phyloP scores from a whole-genome alignment of 768 basidiomycete species.

The Daedaleopsis sinensis region DNA sequence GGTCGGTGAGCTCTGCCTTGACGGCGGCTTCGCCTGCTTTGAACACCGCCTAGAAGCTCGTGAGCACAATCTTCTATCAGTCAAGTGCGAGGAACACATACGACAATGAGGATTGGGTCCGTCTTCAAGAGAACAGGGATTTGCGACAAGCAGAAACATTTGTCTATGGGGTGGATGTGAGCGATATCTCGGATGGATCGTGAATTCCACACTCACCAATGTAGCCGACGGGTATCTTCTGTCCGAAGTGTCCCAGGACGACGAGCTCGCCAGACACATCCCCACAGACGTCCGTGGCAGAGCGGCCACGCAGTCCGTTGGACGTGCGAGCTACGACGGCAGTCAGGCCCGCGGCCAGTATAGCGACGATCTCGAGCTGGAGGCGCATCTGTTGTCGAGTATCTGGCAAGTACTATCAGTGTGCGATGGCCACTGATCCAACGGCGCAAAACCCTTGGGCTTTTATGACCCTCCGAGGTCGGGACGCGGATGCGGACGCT shows the following conservation, averaged over 20 bases:
- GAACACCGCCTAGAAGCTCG: background rate
- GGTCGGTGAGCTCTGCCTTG: slow-evolving; percentile 33
- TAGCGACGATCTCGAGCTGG: background rate
- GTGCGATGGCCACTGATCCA: background rate
- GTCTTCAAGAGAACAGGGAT: slow-evolving; percentile 39
- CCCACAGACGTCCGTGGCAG: slow-evolving; percentile 42
- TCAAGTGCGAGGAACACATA: background rate
- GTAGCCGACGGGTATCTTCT: slow-evolving; percentile 31
- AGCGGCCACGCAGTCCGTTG: slow-evolving; percentile 3
- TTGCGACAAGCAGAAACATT: slow-evolving; percentile 47
- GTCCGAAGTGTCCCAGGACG: slow-evolving; percentile 26
- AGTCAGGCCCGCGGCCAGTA: background rate
- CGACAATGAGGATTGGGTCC: slow-evolving; percentile 31
- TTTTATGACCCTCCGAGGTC: background rate
- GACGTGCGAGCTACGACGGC: slow-evolving; percentile 1
- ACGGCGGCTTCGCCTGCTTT: slow-evolving; percentile 37
- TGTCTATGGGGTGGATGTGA: slow-evolving; percentile 31
- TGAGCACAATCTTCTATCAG: slow-evolving; percentile 27
- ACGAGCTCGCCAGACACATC: slow-evolving; percentile 37
- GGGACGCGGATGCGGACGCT: background rate
- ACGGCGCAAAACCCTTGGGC: background rate
- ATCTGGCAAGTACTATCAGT: background rate
- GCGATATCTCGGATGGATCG: background rate
- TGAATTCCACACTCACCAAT: slow-evolving; percentile 31
- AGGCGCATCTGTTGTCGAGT: background rate